Conservation (phyloP, 768 basidiomycete genomes). For the Auricularia sp. region DNA sequence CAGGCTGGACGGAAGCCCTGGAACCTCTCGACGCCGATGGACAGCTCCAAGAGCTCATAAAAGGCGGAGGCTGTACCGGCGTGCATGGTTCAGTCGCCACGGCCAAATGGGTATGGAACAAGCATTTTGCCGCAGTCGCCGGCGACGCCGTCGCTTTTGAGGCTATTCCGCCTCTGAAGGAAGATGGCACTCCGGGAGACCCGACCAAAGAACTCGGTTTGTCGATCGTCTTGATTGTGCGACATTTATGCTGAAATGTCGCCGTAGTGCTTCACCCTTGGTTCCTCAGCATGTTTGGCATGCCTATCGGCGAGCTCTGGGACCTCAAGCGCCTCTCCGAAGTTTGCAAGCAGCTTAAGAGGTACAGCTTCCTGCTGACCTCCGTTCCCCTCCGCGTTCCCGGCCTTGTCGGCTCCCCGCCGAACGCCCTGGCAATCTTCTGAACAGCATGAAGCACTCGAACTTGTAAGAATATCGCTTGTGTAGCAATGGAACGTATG, state of each 20-base stretch:
- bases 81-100: background rate
- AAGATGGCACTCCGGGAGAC: slow-evolving; percentile 1
- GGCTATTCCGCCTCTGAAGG: slow-evolving; percentile 22
- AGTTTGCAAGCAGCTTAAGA: slow-evolving; percentile 42
- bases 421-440: background rate
- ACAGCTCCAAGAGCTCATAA: background rate
- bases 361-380: slow-evolving; percentile 52
- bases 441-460: slow-evolving; percentile 1
- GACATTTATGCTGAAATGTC: background rate
- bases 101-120: slow-evolving; percentile 37
- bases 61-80: slow-evolving; percentile 31
- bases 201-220: slow-evolving; percentile 2
- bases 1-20: slow-evolving; percentile 43
- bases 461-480: background rate
- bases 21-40: background rate
- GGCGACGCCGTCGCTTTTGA: slow-evolving; percentile 60
- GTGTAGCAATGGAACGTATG: too few relatives aligned
- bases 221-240: slow-evolving; percentile 4
- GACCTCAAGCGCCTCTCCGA: slow-evolving; percentile 55
- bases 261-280: slow-evolving; percentile 3
- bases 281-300: slow-evolving; percentile 48
- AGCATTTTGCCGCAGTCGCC: slow-evolving; percentile 60
- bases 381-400: background rate
- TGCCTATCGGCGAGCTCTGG: slow-evolving; percentile 69
- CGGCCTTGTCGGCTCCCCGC: slow-evolving; percentile 1